Conservation (phyloP, 1,139 yeast species). For the Kluyveromyces sp. region DNA sequence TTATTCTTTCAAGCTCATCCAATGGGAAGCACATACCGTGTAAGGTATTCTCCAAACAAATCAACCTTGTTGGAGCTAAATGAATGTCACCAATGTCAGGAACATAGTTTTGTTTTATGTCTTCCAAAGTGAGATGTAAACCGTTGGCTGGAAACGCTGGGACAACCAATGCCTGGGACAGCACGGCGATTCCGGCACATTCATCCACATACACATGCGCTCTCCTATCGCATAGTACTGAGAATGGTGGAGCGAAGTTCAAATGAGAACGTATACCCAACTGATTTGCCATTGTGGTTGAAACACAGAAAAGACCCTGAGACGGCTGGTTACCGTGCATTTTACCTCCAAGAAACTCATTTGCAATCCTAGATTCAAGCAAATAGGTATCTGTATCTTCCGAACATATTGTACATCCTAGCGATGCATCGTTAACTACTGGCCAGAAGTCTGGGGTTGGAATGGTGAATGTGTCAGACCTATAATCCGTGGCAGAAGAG, state of each 20-base stretch:
- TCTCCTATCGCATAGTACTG: slow-evolving; percentile 68
- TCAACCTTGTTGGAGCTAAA: slow-evolving; percentile 71
- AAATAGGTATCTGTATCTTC: slow-evolving; percentile 58
- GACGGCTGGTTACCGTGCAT: slow-evolving; percentile 59
- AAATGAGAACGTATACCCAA: slow-evolving; percentile 64
- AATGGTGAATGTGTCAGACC: slow-evolving; percentile 13
- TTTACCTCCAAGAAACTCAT: slow-evolving; percentile 16
- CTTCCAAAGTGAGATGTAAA: slow-evolving; percentile 60
- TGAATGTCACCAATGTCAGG: slow-evolving; percentile 65
- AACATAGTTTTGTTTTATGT: slow-evolving; percentile 48
- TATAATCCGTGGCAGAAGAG: slow-evolving; percentile 9
- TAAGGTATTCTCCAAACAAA: slow-evolving; percentile 71
- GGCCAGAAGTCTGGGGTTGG: slow-evolving; percentile 12
- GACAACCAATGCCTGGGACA: slow-evolving; percentile 78
- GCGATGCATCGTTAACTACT: slow-evolving; percentile 8
- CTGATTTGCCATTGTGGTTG: slow-evolving; percentile 79
- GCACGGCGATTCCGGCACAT: slow-evolving; percentile 74
- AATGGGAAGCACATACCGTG: slow-evolving; percentile 67
- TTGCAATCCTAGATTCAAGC: slow-evolving; percentile 54
- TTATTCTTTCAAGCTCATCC: slow-evolving; percentile 58
- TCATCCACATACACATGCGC: slow-evolving; percentile 68
- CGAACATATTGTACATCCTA: slow-evolving; percentile 10
- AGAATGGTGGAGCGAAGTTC: slow-evolving; percentile 59
- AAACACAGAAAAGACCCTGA: slow-evolving; percentile 56
- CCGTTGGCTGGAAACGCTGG: slow-evolving; percentile 65